Percentiles rank a stretch among this genome's conserved stretches.
Evolutionary conservation across 1,139 yeast genomes (phyloP).

Genomic region (Nakaseomyces kungkrabaensis): DNA sequence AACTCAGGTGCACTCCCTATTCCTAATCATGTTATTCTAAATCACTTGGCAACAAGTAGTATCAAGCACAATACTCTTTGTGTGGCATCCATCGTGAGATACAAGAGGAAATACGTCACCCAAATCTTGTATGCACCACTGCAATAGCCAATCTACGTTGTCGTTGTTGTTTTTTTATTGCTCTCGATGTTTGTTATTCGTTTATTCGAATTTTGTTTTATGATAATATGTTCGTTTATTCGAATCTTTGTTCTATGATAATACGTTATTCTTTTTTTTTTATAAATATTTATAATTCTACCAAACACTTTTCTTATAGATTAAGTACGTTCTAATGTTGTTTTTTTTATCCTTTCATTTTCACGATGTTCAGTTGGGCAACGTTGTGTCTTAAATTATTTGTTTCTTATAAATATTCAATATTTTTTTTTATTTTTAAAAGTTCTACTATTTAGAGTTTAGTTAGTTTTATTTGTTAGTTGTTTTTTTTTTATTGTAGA

Average conservation of each 20-base stretch:
- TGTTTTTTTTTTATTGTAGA: not conserved
- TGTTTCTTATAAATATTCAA: not conserved
- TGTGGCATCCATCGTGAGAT: conserved; percentile 85
- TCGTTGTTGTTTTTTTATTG: not conserved
- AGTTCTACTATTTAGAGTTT: not conserved
- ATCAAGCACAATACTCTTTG: conserved; percentile 85
- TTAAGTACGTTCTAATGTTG: conserved; percentile 1
- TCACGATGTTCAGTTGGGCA: too few species aligned
- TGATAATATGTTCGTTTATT: not conserved
- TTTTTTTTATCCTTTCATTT: too few species aligned
- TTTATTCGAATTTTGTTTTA: not conserved
- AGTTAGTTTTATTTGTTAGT: too few species aligned
- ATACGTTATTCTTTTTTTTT: not conserved
- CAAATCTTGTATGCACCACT: conserved; percentile 5
- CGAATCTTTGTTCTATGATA: not conserved
- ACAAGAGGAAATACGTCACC: conserved; percentile 61
- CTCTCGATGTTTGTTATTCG: not conserved
- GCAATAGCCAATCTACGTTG: not conserved
- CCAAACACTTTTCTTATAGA: conserved; percentile 1
- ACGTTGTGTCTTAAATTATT: too few species aligned
- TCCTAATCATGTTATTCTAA: conserved; percentile 91
- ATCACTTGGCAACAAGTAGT: conserved; percentile 90
- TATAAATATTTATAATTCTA: not conserved
- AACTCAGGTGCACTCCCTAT: conserved; percentile 58
- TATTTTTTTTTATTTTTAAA: not conserved